Percentiles rank a stretch among this genome's conserved stretches.
Evolutionary conservation across 495 filamentous ascomycete genomes (phyloP).

Genomic region (Hypoxylon crocopeplum): DNA sequence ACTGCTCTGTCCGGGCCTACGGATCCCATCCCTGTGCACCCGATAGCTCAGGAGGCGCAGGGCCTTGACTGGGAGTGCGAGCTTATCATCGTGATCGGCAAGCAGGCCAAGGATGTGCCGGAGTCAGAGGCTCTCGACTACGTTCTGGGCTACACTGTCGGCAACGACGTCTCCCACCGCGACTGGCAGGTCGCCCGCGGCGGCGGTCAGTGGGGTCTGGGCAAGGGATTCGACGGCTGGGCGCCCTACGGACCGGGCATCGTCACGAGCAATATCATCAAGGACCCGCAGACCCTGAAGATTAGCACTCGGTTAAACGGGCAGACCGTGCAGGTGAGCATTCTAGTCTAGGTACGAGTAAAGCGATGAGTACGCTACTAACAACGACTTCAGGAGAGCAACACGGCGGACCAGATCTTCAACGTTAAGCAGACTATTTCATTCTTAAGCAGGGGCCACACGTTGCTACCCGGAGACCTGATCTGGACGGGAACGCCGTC

Average conservation of each 20-base stretch:
- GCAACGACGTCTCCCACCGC: conserved; percentile 84
- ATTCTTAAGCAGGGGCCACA: conserved; percentile 79
- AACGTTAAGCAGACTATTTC: conserved; percentile 74
- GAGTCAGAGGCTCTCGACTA: conserved; percentile 73
- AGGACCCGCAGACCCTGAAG: conserved; percentile 70
- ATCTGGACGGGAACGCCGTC: conserved; percentile 89
- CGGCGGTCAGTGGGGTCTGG: conserved; percentile 80
- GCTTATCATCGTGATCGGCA: conserved; percentile 79
- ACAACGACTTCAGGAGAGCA: conserved; percentile 57
- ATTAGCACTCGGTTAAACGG: conserved; percentile 79
- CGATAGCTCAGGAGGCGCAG: conserved; percentile 57
- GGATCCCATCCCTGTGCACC: conserved; percentile 71
- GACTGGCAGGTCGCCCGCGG: conserved; percentile 83
- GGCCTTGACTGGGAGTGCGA: conserved; percentile 89
- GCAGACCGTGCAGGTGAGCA: conserved; percentile 62
- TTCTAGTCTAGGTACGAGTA: no score
- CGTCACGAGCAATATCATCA: conserved; percentile 68
- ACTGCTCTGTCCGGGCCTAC: conserved; percentile 74
- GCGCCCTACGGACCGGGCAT: conserved; percentile 87
- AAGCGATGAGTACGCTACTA: background rate
- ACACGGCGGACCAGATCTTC: conserved; percentile 85
- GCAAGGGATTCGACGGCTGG: conserved; percentile 90
- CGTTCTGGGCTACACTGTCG: conserved; percentile 80
- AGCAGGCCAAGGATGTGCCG: conserved; percentile 69
- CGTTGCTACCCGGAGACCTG: conserved; percentile 77